These are phyloP conservation scores for Beta vulgaris DNA, from an alignment of 148 eudicot genomes.

Conservation along the genomic window DNA sequence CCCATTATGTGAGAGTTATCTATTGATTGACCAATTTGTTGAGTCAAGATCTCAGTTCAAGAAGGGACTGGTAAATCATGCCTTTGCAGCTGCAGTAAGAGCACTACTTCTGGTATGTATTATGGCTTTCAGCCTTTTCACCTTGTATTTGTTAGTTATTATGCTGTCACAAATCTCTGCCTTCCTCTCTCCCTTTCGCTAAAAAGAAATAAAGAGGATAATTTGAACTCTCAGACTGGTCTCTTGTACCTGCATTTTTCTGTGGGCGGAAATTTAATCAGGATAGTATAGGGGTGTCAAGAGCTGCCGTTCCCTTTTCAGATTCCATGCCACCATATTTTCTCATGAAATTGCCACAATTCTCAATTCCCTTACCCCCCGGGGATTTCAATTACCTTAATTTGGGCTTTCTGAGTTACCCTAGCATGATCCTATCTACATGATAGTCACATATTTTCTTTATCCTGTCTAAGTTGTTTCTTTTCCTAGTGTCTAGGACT, in stretches of 20 bases:
- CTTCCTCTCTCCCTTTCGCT: not conserved
- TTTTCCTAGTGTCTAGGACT: no score
- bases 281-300: not conserved
- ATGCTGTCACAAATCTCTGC: no score
- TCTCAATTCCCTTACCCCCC: not conserved
- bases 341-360: not conserved
- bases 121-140: not conserved
- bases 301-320: not conserved
- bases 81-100: slow-evolving; percentile 94
- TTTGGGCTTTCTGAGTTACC: no score
- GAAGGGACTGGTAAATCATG: slow-evolving; percentile 94
- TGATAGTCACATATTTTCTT: no score
- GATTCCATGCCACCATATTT: not conserved
- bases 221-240: not conserved
- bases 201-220: not conserved
- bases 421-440: no score
- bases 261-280: not conserved
- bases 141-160: not conserved
- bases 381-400: no score
- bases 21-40: slow-evolving; percentile 76
- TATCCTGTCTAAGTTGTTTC: no score
- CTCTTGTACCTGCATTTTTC: not conserved
- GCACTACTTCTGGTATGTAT: slow-evolving; percentile 72
- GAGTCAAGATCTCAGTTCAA: slow-evolving; percentile 94
- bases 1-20: slow-evolving; percentile 82